These are phyloP conservation scores for Cyberlindnera lachancei DNA, from an alignment of 805 yeast species.

Conservation along the genomic window DNA sequence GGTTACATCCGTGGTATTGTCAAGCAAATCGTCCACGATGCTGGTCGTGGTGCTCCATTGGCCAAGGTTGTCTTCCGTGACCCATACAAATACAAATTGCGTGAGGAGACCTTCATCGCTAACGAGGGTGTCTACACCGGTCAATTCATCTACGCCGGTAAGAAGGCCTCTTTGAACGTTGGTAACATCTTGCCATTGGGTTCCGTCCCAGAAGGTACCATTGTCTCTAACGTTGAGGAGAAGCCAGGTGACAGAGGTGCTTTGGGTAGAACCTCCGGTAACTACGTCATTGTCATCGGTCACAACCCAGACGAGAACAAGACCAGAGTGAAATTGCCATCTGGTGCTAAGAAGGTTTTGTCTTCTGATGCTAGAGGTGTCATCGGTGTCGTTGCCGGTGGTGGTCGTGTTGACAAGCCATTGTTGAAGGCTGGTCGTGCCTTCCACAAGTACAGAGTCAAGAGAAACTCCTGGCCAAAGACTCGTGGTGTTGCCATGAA, in stretches of 20 bases:
- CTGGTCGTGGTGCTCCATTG: constrained; percentile 99
- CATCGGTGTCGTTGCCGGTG: constrained; percentile 99
- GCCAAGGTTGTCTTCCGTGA: constrained; percentile 99
- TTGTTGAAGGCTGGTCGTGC: constrained; percentile 99
- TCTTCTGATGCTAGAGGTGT: constrained; percentile 98
- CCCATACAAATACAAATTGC: constrained; percentile 97
- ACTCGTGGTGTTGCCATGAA: constrained; percentile 99
- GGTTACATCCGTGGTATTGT: constrained; percentile 99
- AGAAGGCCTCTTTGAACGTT: constrained; percentile 92
- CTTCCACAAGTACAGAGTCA: constrained; percentile 98
- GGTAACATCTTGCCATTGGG: constrained; percentile 98
- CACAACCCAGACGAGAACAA: constrained; percentile 99
- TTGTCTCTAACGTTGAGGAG: constrained; percentile 96
- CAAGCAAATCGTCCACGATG: constrained; percentile 97
- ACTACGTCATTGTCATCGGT: constrained; percentile 97
- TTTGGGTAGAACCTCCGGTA: constrained; percentile 98
- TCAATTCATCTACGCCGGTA: constrained; percentile 98
- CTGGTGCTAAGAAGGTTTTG: constrained; percentile 97
- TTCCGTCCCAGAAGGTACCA: constrained; percentile 98
- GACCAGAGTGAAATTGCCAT: constrained; percentile 98
- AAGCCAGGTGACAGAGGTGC: constrained; percentile 99
- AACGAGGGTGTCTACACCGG: constrained; percentile 99
- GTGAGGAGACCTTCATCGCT: constrained; percentile 98
- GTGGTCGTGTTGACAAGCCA: constrained; percentile 99
- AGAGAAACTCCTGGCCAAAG: constrained; percentile 99